Evolutionary conservation across 805 yeast genomes (phyloP).

Genomic region (Metschnikowia vanudenii): DNA sequence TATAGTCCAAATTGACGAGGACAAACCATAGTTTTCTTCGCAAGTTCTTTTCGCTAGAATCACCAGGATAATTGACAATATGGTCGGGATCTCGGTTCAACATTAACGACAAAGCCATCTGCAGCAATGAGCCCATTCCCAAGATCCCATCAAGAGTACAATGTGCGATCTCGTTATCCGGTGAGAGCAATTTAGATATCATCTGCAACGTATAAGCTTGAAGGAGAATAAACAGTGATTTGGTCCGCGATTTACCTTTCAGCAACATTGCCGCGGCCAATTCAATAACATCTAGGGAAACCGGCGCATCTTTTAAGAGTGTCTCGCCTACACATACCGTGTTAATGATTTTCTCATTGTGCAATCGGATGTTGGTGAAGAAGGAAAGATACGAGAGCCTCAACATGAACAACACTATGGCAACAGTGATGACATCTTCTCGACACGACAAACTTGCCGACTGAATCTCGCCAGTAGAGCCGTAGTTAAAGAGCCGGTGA

Average conservation of each 20-base stretch:
- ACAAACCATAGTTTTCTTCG: slow-evolving; percentile 20
- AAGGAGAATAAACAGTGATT: slow-evolving; percentile 16
- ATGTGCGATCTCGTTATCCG: slow-evolving; percentile 18
- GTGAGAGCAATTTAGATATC: slow-evolving; percentile 14
- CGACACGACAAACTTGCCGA: slow-evolving; percentile 12
- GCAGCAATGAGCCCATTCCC: slow-evolving; percentile 11
- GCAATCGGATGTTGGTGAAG: slow-evolving; percentile 15
- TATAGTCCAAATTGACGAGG: slow-evolving; percentile 15
- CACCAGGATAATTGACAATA: slow-evolving; percentile 8
- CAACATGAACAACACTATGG: slow-evolving; percentile 18
- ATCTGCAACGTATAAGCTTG: slow-evolving; percentile 21
- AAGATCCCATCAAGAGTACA: slow-evolving; percentile 9
- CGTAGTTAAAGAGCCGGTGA: slow-evolving; percentile 8
- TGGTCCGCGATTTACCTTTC: slow-evolving; percentile 11
- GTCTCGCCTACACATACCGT: slow-evolving; percentile 9
- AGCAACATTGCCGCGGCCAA: slow-evolving; percentile 19
- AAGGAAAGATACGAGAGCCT: slow-evolving; percentile 19
- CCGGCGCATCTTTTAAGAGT: slow-evolving; percentile 14
- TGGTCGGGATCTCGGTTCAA: slow-evolving; percentile 20
- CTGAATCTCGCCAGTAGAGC: slow-evolving; percentile 4
- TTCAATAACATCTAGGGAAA: slow-evolving; percentile 16
- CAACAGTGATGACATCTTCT: slow-evolving; percentile 17
- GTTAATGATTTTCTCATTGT: slow-evolving; percentile 12
- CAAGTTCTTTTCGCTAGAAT: slow-evolving; percentile 13
- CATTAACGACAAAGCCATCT: slow-evolving; percentile 14